Evolutionary conservation across 2,329 filamentous ascomycete species (phyloP), one percentile per base, ranked within the genome.

Genomic region (Fusarium robinianum): DNA sequence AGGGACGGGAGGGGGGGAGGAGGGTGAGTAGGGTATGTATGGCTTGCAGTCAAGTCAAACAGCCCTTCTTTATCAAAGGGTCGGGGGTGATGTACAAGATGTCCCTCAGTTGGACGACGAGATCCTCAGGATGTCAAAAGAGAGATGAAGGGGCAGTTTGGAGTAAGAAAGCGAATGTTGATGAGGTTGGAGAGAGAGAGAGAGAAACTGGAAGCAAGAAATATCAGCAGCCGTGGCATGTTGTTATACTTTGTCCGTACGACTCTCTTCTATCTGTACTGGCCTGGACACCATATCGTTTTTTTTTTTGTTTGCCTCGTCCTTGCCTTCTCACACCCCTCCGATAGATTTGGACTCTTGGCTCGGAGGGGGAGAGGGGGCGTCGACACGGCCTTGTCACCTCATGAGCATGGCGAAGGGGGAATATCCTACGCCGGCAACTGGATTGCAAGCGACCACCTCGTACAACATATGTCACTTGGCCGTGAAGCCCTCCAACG

Each of bases 391-490:
- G 46, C 43, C 44, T 31, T 27, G 36, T 39, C 53, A 50, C 52
- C 49, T 11, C 38, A 35, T 34, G 17, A 40, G 21, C n/a, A 46
- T 23, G 46, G 25, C 37, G 21, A 31, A 24, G 21, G 43, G 31
- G 36, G 26, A 34, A 45, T 32, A 38, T 54, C 35, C 29, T 46
- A 31, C 40, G 34, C 29, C 25, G 37, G 33, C 27, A 27, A 31
- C 39, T 48, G 39, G 19, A 40, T 31, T 50, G 32, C 15, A 53
- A 40, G 19, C 41, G 18, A 41, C 26, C 41, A 36, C 52, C 47
- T 60, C 33, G 49, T 44, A 61, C 58, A 55, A 45, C 56, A 57
- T 41, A 53, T 51, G 58, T 49, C 58, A 60, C 16, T 49, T 41
- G 32, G 27, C 42, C 46, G 37, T 35, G 43, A 40, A 49, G 38